These are phyloP conservation scores for Turritis glabra DNA, from an alignment of 345 rosid genomes.

Conservation along the genomic window DNA sequence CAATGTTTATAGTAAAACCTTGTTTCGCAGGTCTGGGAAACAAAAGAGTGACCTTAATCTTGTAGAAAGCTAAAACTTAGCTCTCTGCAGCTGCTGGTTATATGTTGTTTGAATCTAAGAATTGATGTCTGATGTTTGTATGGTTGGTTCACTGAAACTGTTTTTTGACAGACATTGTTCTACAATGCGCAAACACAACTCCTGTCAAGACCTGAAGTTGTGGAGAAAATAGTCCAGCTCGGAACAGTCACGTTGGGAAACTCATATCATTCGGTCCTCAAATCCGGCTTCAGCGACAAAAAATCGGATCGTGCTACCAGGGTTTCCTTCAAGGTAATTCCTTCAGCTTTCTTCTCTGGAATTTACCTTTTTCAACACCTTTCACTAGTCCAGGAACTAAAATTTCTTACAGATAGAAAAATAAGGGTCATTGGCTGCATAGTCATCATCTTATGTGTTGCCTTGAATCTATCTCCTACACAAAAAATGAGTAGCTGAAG, in stretches of 20 bases:
- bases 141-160: conserved; percentile 6
- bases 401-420: not conserved
- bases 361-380: not conserved
- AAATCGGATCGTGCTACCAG: conserved; percentile 66
- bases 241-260: conserved; percentile 53
- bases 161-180: conserved; percentile 54
- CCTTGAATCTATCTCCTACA: not conserved
- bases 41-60: not conserved
- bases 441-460: not conserved
- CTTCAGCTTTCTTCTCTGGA: not conserved
- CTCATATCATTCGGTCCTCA: conserved; percentile 46
- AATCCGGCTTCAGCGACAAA: conserved; percentile 56
- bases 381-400: not conserved
- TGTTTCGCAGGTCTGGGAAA: not conserved
- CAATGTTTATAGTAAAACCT: not conserved
- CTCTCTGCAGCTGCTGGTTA: not conserved
- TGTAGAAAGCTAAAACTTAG: not conserved
- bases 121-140: not conserved
- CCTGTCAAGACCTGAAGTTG: conserved; percentile 52
- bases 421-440: not conserved
- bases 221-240: conserved; percentile 54
- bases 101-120: not conserved
- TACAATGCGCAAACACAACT: conserved; percentile 57
- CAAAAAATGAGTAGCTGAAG: not conserved
- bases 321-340: conserved; percentile 73